phyloP scores from a whole-genome alignment of 345 rosid species.

The Eucalyptus fibrosa region DNA sequence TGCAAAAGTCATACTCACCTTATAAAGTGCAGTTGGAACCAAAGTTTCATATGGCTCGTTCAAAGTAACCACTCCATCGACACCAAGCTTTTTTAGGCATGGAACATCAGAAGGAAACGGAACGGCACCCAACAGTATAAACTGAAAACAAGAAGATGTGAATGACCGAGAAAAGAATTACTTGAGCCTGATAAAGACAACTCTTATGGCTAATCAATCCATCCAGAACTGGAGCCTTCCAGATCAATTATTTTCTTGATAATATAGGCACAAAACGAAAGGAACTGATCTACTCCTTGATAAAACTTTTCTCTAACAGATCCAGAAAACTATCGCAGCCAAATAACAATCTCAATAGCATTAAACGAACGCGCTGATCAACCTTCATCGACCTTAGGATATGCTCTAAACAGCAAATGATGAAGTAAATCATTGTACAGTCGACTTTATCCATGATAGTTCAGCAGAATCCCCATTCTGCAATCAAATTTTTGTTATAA shows the following conservation, averaged over 20 bases:
- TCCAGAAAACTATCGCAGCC: background rate
- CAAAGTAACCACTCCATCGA: slow-evolving; percentile 61
- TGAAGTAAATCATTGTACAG: background rate
- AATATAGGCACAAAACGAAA: background rate
- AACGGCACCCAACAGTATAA: slow-evolving; percentile 69
- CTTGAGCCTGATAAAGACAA: background rate
- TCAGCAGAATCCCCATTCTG: background rate
- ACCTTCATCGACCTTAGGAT: background rate
- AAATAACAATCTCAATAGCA: background rate
- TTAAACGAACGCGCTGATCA: background rate
- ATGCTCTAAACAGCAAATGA: background rate
- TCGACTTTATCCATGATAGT: background rate
- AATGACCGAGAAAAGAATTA: background rate
- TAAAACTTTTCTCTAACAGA: background rate
- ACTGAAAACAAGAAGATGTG: slow-evolving; percentile 16
- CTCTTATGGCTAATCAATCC: background rate
- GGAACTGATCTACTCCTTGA: background rate
- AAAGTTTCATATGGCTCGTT: slow-evolving; percentile 81
- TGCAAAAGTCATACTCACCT: slow-evolving; percentile 13
- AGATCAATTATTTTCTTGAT: background rate
- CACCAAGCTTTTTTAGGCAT: slow-evolving; percentile 58
- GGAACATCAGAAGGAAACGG: slow-evolving; percentile 76
- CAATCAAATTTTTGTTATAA: background rate
- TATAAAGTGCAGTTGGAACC: slow-evolving; percentile 71
- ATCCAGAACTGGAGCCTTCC: background rate